phyloP scores from a whole-genome alignment of 169 alveolate species.

The Amoebophrya sp. region DNA sequence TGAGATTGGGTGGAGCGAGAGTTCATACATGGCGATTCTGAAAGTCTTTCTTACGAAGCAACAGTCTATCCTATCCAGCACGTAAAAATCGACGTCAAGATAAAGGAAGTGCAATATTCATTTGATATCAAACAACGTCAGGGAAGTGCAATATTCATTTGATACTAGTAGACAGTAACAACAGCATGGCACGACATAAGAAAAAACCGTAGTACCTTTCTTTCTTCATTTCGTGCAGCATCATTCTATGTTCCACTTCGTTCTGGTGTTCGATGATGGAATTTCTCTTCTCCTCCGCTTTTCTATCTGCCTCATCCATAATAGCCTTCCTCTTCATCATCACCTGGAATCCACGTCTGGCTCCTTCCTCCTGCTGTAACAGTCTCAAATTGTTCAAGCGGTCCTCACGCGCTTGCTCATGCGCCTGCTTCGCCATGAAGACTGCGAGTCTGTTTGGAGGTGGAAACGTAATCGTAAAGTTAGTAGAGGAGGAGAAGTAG shows the following conservation, averaged over 20 bases:
- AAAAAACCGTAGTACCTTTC: neutral
- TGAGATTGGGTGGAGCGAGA: too few relatives aligned
- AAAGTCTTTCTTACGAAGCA: too few relatives aligned
- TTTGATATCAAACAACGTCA: too few relatives aligned
- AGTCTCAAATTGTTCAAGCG: constrained; percentile 28
- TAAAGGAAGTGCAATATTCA: too few relatives aligned
- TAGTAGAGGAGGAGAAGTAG: too few relatives aligned
- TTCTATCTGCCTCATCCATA: constrained; percentile 29
- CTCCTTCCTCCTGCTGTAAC: constrained; percentile 26
- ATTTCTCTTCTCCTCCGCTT: constrained; percentile 28
- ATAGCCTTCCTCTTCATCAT: constrained; percentile 32
- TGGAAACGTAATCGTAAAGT: too few relatives aligned
- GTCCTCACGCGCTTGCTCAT: constrained; percentile 28
- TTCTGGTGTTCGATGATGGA: constrained; percentile 29
- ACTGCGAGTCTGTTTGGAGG: too few relatives aligned
- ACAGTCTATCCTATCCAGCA: too few relatives aligned
- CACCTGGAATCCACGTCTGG: neutral
- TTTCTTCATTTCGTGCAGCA: constrained; percentile 31
- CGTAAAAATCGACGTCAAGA: too few relatives aligned
- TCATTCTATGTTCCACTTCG: constrained; percentile 20
- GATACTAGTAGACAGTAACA: too few relatives aligned
- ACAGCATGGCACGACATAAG: neutral
- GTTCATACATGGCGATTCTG: too few relatives aligned
- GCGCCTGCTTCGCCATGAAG: neutral
- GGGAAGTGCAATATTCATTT: too few relatives aligned